Evolutionary conservation across 1,284 basidiomycete genomes (phyloP).

Genomic region (Leccinum fuscescens): DNA sequence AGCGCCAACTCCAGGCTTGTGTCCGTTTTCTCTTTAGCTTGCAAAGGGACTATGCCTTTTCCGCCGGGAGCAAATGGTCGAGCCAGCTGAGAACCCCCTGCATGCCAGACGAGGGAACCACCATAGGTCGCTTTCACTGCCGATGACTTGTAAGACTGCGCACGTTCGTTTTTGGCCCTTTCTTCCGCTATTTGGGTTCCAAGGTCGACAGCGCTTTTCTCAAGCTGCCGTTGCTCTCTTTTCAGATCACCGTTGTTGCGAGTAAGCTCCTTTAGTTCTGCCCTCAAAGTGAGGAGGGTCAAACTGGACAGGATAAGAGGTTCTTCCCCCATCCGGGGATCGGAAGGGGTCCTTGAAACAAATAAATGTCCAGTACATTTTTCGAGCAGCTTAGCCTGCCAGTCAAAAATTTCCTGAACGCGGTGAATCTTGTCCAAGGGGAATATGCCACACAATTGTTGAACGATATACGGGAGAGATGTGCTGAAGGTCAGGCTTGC

Average conservation of each 20-base stretch:
- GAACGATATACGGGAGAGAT: slow-evolving; percentile 39
- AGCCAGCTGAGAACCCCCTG: not conserved
- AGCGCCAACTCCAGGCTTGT: too few species aligned
- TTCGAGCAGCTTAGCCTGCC: slow-evolving; percentile 55
- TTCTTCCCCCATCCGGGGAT: slow-evolving; percentile 18
- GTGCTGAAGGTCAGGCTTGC: slow-evolving; percentile 37
- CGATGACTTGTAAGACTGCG: slow-evolving; percentile 5
- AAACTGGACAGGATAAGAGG: slow-evolving; percentile 48
- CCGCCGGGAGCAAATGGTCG: not conserved
- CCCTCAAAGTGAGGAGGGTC: slow-evolving; percentile 41
- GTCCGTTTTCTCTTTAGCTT: too few species aligned
- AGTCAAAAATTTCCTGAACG: slow-evolving; percentile 42
- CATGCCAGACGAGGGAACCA: not conserved
- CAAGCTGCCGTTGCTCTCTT: slow-evolving; percentile 31
- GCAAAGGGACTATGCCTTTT: too few species aligned
- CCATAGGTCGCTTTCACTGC: not conserved
- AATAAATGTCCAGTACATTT: slow-evolving; percentile 57
- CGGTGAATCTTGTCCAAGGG: slow-evolving; percentile 40
- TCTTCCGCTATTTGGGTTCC: slow-evolving; percentile 20
- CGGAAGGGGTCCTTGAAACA: slow-evolving; percentile 28
- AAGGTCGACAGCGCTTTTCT: slow-evolving; percentile 32
- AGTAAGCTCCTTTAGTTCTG: slow-evolving; percentile 40
- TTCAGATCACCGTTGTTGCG: slow-evolving; percentile 31
- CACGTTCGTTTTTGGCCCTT: not conserved
- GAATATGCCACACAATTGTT: slow-evolving; percentile 46